Evolutionary conservation across 768 basidiomycete species (phyloP), one percentile per base, ranked within the genome.

Genomic region (Mycena olivaceomarginata): DNA sequence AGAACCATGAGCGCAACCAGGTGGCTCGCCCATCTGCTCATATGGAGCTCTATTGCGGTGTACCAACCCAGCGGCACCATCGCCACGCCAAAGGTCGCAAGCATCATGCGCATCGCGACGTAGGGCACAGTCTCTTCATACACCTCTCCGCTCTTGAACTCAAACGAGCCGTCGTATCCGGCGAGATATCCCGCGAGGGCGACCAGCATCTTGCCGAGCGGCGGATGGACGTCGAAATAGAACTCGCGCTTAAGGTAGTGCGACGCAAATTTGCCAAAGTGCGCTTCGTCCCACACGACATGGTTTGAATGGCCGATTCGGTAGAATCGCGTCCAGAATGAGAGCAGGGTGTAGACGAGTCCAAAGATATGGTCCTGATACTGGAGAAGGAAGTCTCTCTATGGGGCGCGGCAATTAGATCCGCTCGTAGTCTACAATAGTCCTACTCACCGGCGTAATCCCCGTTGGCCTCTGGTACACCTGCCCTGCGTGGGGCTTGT

Each of bases 221-320:
- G 98, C 7, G 98, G 98, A 82, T 99, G 98, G 39, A 99, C 98
- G 82, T 99, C 98, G 85, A 99, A 99, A 89, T 99, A 99, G 87
- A 99, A 99, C 85, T 98, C 97, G 83, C 97, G 95, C 86, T 98
- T 98, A 86, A 99, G 93, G 86, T 99, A 99, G 86, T 99, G 95
- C 71, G 96, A 96, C 65, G 96, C 98, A 86, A 99, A 99, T 87
- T 99, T 99, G 80, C 98, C 98, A 85, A 99, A 99, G 86, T 99
- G 98, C 45, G 98, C 98, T 89, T 99, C 98, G 85, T 99, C 98
- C 98, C 98, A 99, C 72, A 99, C 93, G 85, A 99, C 98, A 78
- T 91, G 84, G 82, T 94, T 91, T 40, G 96, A 90, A 73, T 93
- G 92, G 20, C 98, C 98, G 70, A 99, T 99, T 81, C 94, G 91